Conservation (phyloP, 139 green algal genomes). For the Mesotaenium endlicherianum region DNA sequence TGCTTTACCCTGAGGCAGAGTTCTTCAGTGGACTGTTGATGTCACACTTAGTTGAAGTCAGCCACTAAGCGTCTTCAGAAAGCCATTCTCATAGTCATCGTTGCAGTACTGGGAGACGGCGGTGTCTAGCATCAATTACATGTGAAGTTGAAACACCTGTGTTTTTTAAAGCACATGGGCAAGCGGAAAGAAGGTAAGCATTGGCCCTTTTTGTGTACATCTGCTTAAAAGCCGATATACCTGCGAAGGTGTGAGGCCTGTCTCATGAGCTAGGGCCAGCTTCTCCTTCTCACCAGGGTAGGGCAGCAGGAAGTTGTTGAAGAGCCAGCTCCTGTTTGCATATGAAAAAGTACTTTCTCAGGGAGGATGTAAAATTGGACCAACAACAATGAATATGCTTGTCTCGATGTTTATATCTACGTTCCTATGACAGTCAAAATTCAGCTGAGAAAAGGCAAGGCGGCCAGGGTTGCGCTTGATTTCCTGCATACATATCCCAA, state of each 20-base stretch:
- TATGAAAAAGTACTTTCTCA: neutral
- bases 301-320: slow-evolving; percentile 55
- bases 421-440: neutral
- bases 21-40: no score
- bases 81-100: no score
- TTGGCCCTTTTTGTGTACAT: no score
- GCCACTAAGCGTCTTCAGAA: no score
- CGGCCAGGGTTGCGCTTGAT: neutral
- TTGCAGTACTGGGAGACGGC: no score
- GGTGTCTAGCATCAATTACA: no score
- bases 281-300: slow-evolving; percentile 61
- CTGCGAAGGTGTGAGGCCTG: slow-evolving; percentile 50
- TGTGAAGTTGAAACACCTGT: no score
- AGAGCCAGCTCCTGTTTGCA: slow-evolving; percentile 55
- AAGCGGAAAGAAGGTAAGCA: no score
- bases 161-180: no score
- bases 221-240: no score
- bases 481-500: neutral
- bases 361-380: neutral
- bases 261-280: slow-evolving; percentile 39
- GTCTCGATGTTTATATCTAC: neutral
- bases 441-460: neutral
- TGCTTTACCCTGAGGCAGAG: no score
- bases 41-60: no score
- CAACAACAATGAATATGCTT: neutral